Evolutionary conservation across 2,329 filamentous ascomycete genomes (phyloP), one percentile per base, ranked within the genome.

Genomic region (Cadophora luteo-olivacea): DNA sequence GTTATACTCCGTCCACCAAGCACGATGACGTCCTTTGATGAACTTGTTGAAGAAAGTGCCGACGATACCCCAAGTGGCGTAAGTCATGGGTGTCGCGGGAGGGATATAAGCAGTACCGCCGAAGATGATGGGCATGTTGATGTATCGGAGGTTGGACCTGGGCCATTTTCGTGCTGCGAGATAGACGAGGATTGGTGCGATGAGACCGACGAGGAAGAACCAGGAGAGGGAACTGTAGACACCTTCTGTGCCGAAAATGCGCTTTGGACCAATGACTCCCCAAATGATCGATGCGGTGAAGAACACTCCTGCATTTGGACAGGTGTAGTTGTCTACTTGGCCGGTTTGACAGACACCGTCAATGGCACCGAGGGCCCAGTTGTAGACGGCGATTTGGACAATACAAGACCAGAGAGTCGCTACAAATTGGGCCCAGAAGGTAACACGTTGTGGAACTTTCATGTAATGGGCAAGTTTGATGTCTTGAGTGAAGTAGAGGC

Each of bases 271-370:
- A 68, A 93, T 92, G 66, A 89, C 85, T 68, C 91, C 91, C 91
- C 90, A 92, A 74, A 92, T 87, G 61, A 92, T 83, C 4, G 89
- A 92, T 1, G 88, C 87, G 1, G 88, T 92, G 81, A 90, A 93
- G 79, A 85, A 86, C 0, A 85, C 83, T 9, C 81, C 80, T 3
- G 82, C 84, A 57, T 81, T 81, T 1, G 84, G 84, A 69, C 84
- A 87, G 49, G 76, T 87, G 77, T 81, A 80, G 72, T 85, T 83
- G 74, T 86, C 81, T 55, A 85, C 81, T 67, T 89, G 82, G 5
- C 83, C 82, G 2, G 67, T 48, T 0, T 84, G 83, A 79, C 92
- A 94, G 41, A 94, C 84, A 2, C 85, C 82, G 0, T 86, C 80
- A 69, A 95, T 93, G 69, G 83, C 84, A 65, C 77, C 79, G 19